phyloP scores from a whole-genome alignment of 192 early-diverging fungal species.

The Coemansia sp. region DNA sequence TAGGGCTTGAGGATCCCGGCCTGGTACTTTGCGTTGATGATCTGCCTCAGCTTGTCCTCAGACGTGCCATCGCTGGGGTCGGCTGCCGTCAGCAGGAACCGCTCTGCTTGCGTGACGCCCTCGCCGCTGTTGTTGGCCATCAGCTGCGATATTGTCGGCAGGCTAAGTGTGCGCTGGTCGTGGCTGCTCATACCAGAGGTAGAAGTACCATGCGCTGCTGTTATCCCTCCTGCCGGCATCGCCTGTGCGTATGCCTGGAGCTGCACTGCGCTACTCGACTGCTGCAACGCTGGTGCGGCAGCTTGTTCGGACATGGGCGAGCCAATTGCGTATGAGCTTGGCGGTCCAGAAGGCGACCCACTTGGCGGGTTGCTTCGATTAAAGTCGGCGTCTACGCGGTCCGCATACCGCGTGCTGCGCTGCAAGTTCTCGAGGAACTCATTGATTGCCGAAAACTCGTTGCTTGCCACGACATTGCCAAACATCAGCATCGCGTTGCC shows the following conservation, averaged over 20 bases:
- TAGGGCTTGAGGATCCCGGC: constrained; percentile 96
- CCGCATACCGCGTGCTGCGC: constrained; percentile 32
- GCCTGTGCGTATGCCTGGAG: not conserved
- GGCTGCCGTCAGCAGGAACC: constrained; percentile 88
- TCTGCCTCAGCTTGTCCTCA: constrained; percentile 86
- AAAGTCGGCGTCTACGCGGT: constrained; percentile 20
- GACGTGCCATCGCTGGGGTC: constrained; percentile 85
- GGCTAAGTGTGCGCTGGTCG: constrained; percentile 24
- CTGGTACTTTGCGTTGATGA: constrained; percentile 95
- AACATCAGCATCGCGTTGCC: constrained; percentile 38
- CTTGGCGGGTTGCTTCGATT: constrained; percentile 32
- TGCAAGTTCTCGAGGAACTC: constrained; percentile 51
- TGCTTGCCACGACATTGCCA: constrained; percentile 46
- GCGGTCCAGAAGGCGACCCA: constrained; percentile 33
- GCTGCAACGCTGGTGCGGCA: not conserved
- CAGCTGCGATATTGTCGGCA: constrained; percentile 49
- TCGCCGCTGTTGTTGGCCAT: constrained; percentile 46
- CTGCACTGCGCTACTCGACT: constrained; percentile 3
- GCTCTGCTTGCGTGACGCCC: constrained; percentile 68
- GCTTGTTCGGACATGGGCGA: constrained; percentile 34
- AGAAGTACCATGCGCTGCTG: not conserved
- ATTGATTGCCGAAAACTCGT: constrained; percentile 46
- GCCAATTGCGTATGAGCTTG: constrained; percentile 21
- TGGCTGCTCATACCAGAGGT: not conserved
- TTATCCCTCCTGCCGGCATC: constrained; percentile 1